Evolutionary conservation across 305 asterid species (phyloP).

Genomic region (Stenogyne calaminthoides): DNA sequence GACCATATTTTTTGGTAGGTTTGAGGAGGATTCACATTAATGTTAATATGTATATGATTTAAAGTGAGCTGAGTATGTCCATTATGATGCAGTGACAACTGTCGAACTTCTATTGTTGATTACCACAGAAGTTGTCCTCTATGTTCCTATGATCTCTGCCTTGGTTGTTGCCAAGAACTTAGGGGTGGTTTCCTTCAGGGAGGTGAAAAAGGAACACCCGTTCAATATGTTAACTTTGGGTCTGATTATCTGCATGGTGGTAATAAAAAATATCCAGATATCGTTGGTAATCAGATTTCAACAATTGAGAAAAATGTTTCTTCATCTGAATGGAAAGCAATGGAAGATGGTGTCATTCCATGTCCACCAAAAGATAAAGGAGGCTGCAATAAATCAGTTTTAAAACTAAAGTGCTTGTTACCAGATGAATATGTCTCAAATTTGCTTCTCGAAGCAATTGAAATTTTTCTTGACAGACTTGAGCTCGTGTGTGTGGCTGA

Average conservation of each 20-base stretch:
- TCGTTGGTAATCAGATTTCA: neutral
- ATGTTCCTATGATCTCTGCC: slow-evolving; percentile 72
- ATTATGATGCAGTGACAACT: slow-evolving; percentile 54
- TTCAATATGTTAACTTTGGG: slow-evolving; percentile 44
- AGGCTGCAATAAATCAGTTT: slow-evolving; percentile 47
- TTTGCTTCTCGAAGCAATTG: slow-evolving; percentile 44
- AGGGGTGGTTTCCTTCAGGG: slow-evolving; percentile 54
- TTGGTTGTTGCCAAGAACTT: slow-evolving; percentile 65
- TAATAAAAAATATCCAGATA: neutral
- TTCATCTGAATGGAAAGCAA: slow-evolving; percentile 43
- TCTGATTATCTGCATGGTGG: slow-evolving; percentile 50
- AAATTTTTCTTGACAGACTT: slow-evolving; percentile 9
- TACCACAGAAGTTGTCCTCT: slow-evolving; percentile 62
- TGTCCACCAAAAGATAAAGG: slow-evolving; percentile 51
- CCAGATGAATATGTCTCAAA: slow-evolving; percentile 27
- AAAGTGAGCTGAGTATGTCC: neutral
- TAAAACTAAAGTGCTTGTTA: slow-evolving; percentile 43
- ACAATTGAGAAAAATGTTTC: slow-evolving; percentile 1
- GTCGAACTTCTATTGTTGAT: slow-evolving; percentile 67
- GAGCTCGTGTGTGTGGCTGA: slow-evolving; percentile 13
- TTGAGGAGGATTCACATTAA: neutral
- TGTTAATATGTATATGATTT: neutral
- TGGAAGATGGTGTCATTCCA: slow-evolving; percentile 46
- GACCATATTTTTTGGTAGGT: slow-evolving; percentile 64
- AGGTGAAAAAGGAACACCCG: slow-evolving; percentile 37